Evolutionary conservation across 257 asterid species (phyloP), one percentile per base, ranked within the genome.

Genomic region (Solanum tarijense): DNA sequence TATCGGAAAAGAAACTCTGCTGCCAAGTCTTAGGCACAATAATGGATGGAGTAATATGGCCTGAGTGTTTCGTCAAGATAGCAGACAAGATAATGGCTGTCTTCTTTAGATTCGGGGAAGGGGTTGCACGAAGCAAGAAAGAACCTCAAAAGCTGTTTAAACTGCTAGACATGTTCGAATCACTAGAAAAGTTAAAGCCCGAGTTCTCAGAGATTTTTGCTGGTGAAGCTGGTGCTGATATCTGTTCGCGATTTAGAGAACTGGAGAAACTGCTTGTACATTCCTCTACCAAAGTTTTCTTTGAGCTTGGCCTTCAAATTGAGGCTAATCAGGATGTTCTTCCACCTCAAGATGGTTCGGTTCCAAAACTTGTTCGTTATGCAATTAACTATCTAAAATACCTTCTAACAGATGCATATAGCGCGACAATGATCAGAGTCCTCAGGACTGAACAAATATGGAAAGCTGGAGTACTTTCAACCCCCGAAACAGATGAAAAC

Each of bases 51-150:
- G 39, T 87, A 1, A 86, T 95, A 23, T 95, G 98, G 98, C 91
- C 94, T 0, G 98, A 95, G 84, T 95, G 98, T 87, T 96, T 95
- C 90, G 91, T 91, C 86, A 96, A 94, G 93, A 94, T 93, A 4
- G 92, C 98, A 0, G 98, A 96, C 92, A 96, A 95, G 87, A 96
- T 96, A 92, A 95, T 94, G 98, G 98, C 98, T 2, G 98, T 96
- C 86, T 96, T 96, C 91, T 96, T 96, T 83, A 90, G 98, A n/a
- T 96, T 96, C 31, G 98, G 96, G 0, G 98, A 96, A 87, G 98
- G 98, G 39, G 94, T 94, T 3, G 96, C 98, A 6, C 86, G 98
- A 83, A 93, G 98, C 91, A 92, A 88, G 21, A 96, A 94, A 87
- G 98, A 94, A 46, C 96, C 98, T 23, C 98, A 96, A 89, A 96